Evolutionary conservation across 306 rosid genomes (phyloP), one percentile per base, ranked within the genome.

Genomic region (Cucurbita maxima): DNA sequence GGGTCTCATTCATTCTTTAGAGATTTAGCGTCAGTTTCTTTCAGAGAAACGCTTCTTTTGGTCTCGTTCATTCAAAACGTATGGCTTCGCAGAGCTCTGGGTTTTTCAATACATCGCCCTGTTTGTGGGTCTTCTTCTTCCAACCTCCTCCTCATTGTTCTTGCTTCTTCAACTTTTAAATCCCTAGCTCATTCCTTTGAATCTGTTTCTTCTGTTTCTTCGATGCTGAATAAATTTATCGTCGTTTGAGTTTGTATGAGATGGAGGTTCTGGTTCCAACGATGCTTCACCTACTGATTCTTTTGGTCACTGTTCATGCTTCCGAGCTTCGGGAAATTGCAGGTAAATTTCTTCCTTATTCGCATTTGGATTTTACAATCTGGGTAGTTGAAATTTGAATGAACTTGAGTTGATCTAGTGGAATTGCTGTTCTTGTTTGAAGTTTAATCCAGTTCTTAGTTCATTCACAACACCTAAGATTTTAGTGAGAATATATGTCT

Each of bases 131-230:
- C 74, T 76, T 81, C 63, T 71, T 79, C 85, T 72, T 77, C 78
- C 86, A 85, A 78, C 76, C 76, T 75, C 76, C 74, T 73, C 79
- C 75, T 77, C 53, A 38, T 84, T 81, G 77, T 84, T 83, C 82
- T 89, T 88, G 85, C 92, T 86, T 91, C 85, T 86, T 91, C 85
- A 86, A 87, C 90, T 75, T 75, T 73, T 77, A 80, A 75, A 45
- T 78, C 78, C 81, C 81, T 58, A 52, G 25, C 70, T 69, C 74
- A 75, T 53, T 76, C 41, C 36, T 84, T 76, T 79, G 72, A 47
- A 74, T 80, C 76, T 11, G 70, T 43, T 79, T 44, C 78, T 74
- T 82, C 72, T 43, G 54, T 67, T 67, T 45, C 40, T 45, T 81
- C 75, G 16, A 36, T 75, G 14, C 59, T 51, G 76, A 60, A 51